phyloP scores from a whole-genome alignment of 1,139 yeast genomes.

The Nakaseomyces glabratus region DNA sequence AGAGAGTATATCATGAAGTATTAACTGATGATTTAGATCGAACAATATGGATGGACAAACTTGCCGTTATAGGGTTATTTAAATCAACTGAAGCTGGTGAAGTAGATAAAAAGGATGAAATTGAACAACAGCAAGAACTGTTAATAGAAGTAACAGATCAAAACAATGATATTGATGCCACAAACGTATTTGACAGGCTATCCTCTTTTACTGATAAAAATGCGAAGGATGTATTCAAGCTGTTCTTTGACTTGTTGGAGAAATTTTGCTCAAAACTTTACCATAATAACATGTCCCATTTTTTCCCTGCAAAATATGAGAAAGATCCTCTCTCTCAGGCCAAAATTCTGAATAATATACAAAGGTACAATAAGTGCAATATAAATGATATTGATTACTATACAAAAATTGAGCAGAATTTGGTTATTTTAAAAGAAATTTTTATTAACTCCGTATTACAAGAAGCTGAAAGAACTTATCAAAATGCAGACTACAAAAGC shows the following conservation, averaged over 20 bases:
- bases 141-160: constrained; percentile 21
- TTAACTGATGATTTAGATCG: constrained; percentile 31
- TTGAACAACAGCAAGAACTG: not conserved
- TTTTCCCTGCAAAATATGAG: constrained; percentile 22
- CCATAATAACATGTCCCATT: constrained; percentile 19
- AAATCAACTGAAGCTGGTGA: not conserved
- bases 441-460: constrained; percentile 65
- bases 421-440: constrained; percentile 39
- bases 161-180: constrained; percentile 31
- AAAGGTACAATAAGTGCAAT: constrained; percentile 19
- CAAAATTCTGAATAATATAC: constrained; percentile 19
- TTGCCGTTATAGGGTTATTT: constrained; percentile 39
- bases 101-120: constrained; percentile 36
- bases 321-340: constrained; percentile 27
- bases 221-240: constrained; percentile 14
- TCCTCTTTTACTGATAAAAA: constrained; percentile 12
- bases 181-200: constrained; percentile 23
- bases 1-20: constrained; percentile 31
- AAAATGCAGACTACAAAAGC: constrained; percentile 39
- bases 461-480: constrained; percentile 59
- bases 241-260: constrained; percentile 17
- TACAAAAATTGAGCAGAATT: constrained; percentile 17
- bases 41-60: constrained; percentile 44
- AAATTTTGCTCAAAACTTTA: constrained; percentile 20
- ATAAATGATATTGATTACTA: constrained; percentile 16